These are phyloP conservation scores for Saccharomycopsis amapae DNA, from an alignment of 805 yeast species.

Conservation along the genomic window DNA sequence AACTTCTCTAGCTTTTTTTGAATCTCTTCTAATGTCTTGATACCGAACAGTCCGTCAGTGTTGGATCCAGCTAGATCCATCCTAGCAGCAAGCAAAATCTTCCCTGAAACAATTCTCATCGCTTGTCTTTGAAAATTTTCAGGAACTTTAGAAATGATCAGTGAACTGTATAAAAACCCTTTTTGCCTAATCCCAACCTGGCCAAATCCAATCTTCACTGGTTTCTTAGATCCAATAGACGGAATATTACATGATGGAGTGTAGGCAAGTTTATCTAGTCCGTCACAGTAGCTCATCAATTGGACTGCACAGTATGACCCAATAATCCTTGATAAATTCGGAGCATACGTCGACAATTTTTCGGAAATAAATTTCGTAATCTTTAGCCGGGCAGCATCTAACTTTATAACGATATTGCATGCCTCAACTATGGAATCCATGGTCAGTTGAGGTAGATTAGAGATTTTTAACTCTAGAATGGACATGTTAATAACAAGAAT, in stretches of 20 bases:
- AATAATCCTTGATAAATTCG: conserved; percentile 66
- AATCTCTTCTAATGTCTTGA: conserved; percentile 53
- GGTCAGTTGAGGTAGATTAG: conserved; percentile 30
- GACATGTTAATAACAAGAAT: conserved; percentile 70
- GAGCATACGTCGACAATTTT: conserved; percentile 58
- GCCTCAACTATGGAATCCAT: conserved; percentile 35
- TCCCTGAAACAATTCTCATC: conserved; percentile 71
- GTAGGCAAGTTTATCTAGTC: conserved; percentile 53
- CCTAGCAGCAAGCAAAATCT: conserved; percentile 74
- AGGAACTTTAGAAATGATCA: conserved; percentile 45
- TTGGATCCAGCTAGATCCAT: conserved; percentile 51
- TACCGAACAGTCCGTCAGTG: conserved; percentile 48
- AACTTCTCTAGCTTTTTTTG: conserved; percentile 59
- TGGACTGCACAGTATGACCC: conserved; percentile 72
- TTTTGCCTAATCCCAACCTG: conserved; percentile 47
- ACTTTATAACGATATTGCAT: conserved; percentile 40
- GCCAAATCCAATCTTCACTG: conserved; percentile 35
- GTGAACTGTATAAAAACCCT: conserved; percentile 55
- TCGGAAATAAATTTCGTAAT: conserved; percentile 50
- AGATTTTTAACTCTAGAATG: conserved; percentile 39
- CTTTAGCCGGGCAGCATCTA: conserved; percentile 36
- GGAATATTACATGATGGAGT: conserved; percentile 83
- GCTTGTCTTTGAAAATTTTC: conserved; percentile 63
- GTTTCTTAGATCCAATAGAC: conserved; percentile 56
- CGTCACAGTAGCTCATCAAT: conserved; percentile 61